Percentiles rank a stretch among this genome's conserved stretches.
These are phyloP conservation scores for Zymoseptoria pseudotritici DNA, from an alignment of 2,329 filamentous ascomycete species.

Conservation along the genomic window DNA sequence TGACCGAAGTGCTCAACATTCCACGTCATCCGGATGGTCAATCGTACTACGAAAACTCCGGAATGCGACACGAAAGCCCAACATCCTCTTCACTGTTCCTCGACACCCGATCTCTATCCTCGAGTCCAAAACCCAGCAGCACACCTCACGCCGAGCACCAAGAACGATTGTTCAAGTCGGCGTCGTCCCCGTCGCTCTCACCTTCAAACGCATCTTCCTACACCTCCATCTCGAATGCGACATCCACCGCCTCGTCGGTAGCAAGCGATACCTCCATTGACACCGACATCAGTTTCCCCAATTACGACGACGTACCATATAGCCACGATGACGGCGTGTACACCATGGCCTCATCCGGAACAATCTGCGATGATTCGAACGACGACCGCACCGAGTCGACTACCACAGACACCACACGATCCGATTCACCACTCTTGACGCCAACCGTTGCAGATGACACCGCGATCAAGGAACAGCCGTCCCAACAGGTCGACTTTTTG, in stretches of 20 bases:
- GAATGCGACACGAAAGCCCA: constrained; percentile 35
- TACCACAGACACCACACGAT: constrained; percentile 50
- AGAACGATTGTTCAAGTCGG: constrained; percentile 18
- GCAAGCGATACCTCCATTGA: constrained; percentile 49
- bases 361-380: constrained; percentile 6
- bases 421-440: constrained; percentile 50
- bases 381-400: constrained; percentile 18
- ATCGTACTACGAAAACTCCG: constrained; percentile 34
- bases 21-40: constrained; percentile 36
- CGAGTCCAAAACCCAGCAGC: constrained; percentile 29
- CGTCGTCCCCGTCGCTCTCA: constrained; percentile 25
- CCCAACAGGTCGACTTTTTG: constrained; percentile 88
- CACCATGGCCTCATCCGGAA: background rate
- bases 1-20: constrained; percentile 39
- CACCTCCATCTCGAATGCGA: constrained; percentile 39
- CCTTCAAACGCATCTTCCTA: constrained; percentile 27
- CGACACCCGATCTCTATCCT: constrained; percentile 25
- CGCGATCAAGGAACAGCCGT: constrained; percentile 64
- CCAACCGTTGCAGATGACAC: constrained; percentile 72
- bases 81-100: constrained; percentile 39
- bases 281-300: constrained; percentile 39
- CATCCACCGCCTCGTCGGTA: constrained; percentile 50
- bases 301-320: constrained; percentile 32
- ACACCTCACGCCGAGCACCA: constrained; percentile 30
- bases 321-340: constrained; percentile 13